Evolutionary conservation across 1,284 basidiomycete genomes (phyloP).

Genomic region (Meripilus lineatus): DNA sequence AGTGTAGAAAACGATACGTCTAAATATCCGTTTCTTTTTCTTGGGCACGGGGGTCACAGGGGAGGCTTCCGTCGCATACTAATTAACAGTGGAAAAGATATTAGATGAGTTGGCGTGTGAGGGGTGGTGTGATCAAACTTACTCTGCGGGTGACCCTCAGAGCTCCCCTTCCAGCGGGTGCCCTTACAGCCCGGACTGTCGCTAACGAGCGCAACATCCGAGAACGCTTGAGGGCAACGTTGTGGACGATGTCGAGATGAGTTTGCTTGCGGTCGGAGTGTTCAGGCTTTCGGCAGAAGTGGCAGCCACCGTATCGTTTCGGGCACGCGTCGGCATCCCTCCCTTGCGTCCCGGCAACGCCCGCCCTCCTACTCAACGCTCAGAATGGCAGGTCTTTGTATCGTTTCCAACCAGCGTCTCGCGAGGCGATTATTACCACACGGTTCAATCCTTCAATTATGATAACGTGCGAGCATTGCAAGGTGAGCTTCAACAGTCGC

Average conservation of each 20-base stretch:
- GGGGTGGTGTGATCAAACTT: slow-evolving; percentile 21
- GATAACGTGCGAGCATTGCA: no score
- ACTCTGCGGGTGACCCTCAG: slow-evolving; percentile 53
- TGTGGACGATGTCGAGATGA: slow-evolving; percentile 16
- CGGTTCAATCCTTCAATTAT: no score
- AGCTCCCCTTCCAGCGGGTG: slow-evolving; percentile 40
- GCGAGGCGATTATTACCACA: no score
- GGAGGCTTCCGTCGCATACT: slow-evolving; percentile 48
- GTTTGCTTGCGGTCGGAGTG: not conserved
- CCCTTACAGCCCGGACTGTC: slow-evolving; percentile 45
- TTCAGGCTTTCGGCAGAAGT: slow-evolving; percentile 8
- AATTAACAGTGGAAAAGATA: slow-evolving; percentile 21
- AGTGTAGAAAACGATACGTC: slow-evolving; percentile 52
- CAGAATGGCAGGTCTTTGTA: no score
- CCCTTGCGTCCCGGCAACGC: no score
- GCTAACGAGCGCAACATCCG: slow-evolving; percentile 58
- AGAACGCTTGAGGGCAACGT: slow-evolving; percentile 15
- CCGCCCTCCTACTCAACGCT: no score
- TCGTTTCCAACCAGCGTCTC: no score
- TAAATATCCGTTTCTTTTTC: slow-evolving; percentile 51
- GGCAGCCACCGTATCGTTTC: no score
- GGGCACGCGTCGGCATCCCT: no score
- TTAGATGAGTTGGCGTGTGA: slow-evolving; percentile 7
- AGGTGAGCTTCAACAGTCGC: no score
- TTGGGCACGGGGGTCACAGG: slow-evolving; percentile 33